phyloP scores from a whole-genome alignment of 1,139 yeast species.

The Pichia sp. region DNA sequence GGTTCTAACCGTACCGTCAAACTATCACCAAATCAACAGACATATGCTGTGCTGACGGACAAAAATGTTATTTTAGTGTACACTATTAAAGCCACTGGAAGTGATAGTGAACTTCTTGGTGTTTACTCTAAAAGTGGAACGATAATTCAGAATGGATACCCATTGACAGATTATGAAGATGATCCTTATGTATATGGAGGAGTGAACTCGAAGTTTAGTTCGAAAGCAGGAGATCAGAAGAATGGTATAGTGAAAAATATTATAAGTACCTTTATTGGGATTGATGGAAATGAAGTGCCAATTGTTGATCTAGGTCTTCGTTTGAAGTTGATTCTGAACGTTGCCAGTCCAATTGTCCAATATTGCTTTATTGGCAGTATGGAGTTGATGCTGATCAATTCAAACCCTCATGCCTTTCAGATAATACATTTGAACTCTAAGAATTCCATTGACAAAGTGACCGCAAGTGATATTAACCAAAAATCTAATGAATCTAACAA shows the following conservation, averaged over 20 bases:
- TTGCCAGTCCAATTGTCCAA: conserved; percentile 39
- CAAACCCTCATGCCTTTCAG: conserved; percentile 38
- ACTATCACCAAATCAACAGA: conserved; percentile 27
- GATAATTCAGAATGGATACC: conserved; percentile 45
- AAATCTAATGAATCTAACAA: conserved; percentile 7
- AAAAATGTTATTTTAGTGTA: conserved; percentile 34
- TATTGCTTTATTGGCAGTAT: conserved; percentile 31
- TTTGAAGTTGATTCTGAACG: conserved; percentile 41
- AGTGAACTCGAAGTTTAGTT: conserved; percentile 10
- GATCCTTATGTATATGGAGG: conserved; percentile 24
- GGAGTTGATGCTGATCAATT: conserved; percentile 35
- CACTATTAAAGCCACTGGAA: conserved; percentile 25
- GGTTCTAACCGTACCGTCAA: conserved; percentile 35
- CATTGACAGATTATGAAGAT: conserved; percentile 24
- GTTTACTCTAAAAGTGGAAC: conserved; percentile 38
- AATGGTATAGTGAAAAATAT: conserved; percentile 28
- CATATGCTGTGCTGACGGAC: conserved; percentile 33
- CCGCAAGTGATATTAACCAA: not conserved
- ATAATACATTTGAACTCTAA: conserved; percentile 33
- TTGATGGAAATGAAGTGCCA: conserved; percentile 25
- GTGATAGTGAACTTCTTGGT: conserved; percentile 36
- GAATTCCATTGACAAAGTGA: conserved; percentile 9
- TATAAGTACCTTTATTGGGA: conserved; percentile 25
- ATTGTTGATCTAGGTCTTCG: conserved; percentile 35
- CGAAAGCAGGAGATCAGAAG: conserved; percentile 20